Evolutionary conservation across 176 grass and related monocot species (phyloP).

Genomic region (Metroxylon sagu): DNA sequence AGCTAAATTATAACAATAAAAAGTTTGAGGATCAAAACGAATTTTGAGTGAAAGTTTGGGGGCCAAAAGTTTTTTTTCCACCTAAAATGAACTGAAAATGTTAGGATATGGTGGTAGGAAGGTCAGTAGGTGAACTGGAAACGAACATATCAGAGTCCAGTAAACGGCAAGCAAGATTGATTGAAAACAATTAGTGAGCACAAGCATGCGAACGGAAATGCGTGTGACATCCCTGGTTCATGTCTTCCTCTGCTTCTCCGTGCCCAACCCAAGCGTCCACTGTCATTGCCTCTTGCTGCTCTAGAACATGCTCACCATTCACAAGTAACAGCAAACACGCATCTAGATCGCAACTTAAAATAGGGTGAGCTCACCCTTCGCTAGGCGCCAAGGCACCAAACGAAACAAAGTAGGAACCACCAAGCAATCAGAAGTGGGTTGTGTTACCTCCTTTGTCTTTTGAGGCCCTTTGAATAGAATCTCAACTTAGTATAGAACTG

Average conservation of each 20-base stretch:
- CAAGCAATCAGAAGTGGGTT: slow-evolving; percentile 11
- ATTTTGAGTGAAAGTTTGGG: too few relatives aligned
- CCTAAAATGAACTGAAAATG: not conserved
- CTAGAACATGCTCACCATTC: too few relatives aligned
- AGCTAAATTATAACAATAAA: too few relatives aligned
- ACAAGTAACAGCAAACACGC: too few relatives aligned
- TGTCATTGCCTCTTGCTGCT: too few relatives aligned
- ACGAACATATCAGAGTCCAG: not conserved
- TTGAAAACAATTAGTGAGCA: slow-evolving; percentile 17
- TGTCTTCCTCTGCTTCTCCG: too few relatives aligned
- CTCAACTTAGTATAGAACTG: slow-evolving; percentile 14
- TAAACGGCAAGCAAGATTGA: slow-evolving; percentile 8
- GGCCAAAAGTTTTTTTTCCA: too few relatives aligned
- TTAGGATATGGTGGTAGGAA: slow-evolving; percentile 1
- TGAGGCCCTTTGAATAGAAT: slow-evolving; percentile 26
- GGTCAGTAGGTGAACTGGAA: not conserved
- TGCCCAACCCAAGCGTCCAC: too few relatives aligned
- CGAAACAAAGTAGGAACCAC: not conserved
- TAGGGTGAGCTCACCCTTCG: not conserved
- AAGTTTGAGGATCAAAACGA: too few relatives aligned
- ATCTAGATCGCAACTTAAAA: slow-evolving; percentile 14
- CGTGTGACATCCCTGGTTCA: too few relatives aligned
- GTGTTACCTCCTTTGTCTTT: slow-evolving; percentile 10
- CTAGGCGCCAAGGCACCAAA: too few relatives aligned
- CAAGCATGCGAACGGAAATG: not conserved